Conservation (phyloP, 2,329 filamentous ascomycete genomes). For the Aspergillus tubingensis region DNA sequence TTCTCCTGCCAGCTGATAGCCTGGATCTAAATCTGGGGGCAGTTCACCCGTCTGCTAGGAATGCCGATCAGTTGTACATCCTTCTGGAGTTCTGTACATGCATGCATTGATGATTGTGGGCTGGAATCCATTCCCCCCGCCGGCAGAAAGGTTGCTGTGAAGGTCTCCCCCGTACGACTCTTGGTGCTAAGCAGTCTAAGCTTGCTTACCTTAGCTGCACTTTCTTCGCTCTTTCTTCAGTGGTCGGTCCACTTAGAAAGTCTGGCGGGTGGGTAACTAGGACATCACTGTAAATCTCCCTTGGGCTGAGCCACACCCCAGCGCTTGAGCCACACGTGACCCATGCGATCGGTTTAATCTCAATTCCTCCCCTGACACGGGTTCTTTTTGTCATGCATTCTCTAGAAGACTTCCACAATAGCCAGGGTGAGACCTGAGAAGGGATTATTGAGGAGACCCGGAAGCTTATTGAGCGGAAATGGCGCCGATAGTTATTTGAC, state of each 20-base stretch:
- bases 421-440: background rate
- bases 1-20: background rate
- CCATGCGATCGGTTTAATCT: background rate
- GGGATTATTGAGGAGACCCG: background rate
- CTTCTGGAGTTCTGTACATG: conserved; percentile 3
- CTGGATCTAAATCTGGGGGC: conserved; percentile 5
- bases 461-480: background rate
- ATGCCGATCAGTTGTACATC: conserved; percentile 7
- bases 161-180: background rate
- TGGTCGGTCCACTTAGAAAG: background rate
- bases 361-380: background rate
- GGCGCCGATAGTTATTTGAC: background rate
- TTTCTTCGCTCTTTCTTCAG: background rate
- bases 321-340: conserved; percentile 1
- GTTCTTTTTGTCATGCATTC: background rate
- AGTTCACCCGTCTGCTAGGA: conserved; percentile 6
- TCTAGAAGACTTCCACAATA: background rate
- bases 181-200: background rate
- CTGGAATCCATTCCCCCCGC: background rate
- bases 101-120: conserved; percentile 4
- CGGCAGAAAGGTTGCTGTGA: background rate
- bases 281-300: background rate
- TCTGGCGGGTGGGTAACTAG: background rate
- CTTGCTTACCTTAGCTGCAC: conserved; percentile 1
- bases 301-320: conserved; percentile 1